A percentile compares a stretch with the other conserved stretches of the same genome.
These are phyloP conservation scores for Saturnispora kantuleensis DNA, from an alignment of 805 yeast species.

Conservation along the genomic window DNA sequence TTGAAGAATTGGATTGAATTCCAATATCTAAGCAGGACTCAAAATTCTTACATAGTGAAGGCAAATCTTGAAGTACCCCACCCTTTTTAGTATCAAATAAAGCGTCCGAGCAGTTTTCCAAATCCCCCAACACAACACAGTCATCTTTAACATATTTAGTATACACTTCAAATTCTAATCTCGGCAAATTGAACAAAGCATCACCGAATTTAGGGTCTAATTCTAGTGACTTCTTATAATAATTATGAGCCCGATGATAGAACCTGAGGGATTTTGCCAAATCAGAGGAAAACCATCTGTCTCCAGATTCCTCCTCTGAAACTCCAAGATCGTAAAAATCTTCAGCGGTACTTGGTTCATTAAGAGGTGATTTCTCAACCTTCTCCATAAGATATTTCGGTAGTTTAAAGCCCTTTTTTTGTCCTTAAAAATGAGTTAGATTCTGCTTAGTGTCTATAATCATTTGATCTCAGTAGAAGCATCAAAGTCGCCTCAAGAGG, in stretches of 20 bases:
- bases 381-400: constrained; percentile 12
- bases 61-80: constrained; percentile 33
- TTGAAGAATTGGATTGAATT: background rate
- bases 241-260: constrained; percentile 45
- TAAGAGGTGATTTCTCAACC: constrained; percentile 3
- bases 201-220: constrained; percentile 28
- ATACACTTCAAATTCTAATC: constrained; percentile 53
- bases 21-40: constrained; percentile 28
- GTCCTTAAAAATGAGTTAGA: background rate
- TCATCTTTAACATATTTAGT: constrained; percentile 39
- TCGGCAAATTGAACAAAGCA: constrained; percentile 46
- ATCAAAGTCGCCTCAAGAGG: too few relatives aligned
- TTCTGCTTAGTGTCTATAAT: too few relatives aligned
- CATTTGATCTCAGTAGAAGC: too few relatives aligned
- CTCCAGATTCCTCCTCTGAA: constrained; percentile 63
- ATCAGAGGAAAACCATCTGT: constrained; percentile 62
- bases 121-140: constrained; percentile 28
- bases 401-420: constrained; percentile 10
- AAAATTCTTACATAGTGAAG: constrained; percentile 29
- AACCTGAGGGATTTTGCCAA: constrained; percentile 54
- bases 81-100: constrained; percentile 12
- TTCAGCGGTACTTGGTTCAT: constrained; percentile 33
- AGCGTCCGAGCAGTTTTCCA: constrained; percentile 27
- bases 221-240: constrained; percentile 32
- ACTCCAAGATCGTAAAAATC: constrained; percentile 50